Evolutionary conservation across 2,329 filamentous ascomycete species (phyloP).

Genomic region (Neocucurbitaria cava): DNA sequence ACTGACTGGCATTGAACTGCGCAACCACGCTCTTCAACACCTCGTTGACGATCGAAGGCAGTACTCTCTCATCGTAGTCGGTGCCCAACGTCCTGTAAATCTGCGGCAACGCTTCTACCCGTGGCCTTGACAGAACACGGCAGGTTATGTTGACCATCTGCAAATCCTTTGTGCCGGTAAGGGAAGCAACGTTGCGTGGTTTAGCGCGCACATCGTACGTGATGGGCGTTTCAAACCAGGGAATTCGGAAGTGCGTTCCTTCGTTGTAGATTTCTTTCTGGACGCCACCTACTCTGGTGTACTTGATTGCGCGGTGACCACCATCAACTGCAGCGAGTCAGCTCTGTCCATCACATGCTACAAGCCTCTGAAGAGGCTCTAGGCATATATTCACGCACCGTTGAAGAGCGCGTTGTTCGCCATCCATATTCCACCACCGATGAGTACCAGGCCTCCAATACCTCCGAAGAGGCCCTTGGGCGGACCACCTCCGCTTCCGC

Average conservation of each 20-base stretch:
- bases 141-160: constrained; percentile 99
- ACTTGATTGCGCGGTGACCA: constrained; percentile 99
- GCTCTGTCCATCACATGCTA: constrained; percentile 3
- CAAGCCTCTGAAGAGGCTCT: background rate
- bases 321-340: constrained; percentile 74
- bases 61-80: constrained; percentile 97
- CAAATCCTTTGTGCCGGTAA: constrained; percentile 98
- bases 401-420: constrained; percentile 73
- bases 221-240: constrained; percentile 97
- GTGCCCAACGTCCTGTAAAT: constrained; percentile 95
- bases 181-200: constrained; percentile 93
- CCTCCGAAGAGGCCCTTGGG: constrained; percentile 64
- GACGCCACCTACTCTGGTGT: constrained; percentile 89
- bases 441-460: constrained; percentile 60
- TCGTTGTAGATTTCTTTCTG: constrained; percentile 95
- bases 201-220: constrained; percentile 98
- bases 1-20: constrained; percentile 97
- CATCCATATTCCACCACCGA: constrained; percentile 62
- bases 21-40: constrained; percentile 98
- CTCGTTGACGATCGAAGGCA: constrained; percentile 99
- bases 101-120: constrained; percentile 86
- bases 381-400: constrained; percentile 54
- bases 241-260: constrained; percentile 95
- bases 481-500: constrained; percentile 56
- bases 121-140: constrained; percentile 93